Conservation (phyloP, 1,284 basidiomycete species). For the Microstroma glucosiphilum region DNA sequence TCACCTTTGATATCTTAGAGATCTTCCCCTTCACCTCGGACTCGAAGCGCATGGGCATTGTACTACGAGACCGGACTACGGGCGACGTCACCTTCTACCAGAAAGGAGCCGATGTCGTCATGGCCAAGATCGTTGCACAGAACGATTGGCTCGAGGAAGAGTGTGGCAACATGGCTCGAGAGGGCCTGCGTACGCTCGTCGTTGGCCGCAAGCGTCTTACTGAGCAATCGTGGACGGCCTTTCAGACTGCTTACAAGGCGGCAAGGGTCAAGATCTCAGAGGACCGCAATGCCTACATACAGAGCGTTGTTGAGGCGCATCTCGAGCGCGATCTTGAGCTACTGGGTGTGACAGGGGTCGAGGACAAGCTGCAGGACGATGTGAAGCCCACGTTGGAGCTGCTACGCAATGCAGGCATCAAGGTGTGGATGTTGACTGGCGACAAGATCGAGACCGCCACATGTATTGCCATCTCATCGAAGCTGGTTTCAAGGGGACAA, state of each 20-base stretch:
- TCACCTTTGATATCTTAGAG: constrained; percentile 79
- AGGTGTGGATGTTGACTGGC: constrained; percentile 99
- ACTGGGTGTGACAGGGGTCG: constrained; percentile 89
- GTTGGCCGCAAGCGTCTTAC: constrained; percentile 75
- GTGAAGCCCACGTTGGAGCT: constrained; percentile 90
- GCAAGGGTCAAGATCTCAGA: constrained; percentile 64
- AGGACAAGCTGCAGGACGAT: constrained; percentile 96
- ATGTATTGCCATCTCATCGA: constrained; percentile 95
- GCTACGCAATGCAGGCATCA: constrained; percentile 89
- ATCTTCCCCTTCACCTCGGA: constrained; percentile 96
- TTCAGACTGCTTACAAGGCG: constrained; percentile 67
- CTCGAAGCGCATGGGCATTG: constrained; percentile 97
- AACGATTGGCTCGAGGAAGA: constrained; percentile 99
- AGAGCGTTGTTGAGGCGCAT: constrained; percentile 64
- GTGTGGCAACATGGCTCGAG: constrained; percentile 95
- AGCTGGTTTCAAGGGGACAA: constrained; percentile 88
- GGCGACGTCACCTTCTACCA: constrained; percentile 84
- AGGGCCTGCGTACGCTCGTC: constrained; percentile 89
- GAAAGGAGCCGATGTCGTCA: constrained; percentile 96
- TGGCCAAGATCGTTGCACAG: constrained; percentile 85
- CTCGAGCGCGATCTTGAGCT: constrained; percentile 86
- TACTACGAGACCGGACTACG: constrained; percentile 70
- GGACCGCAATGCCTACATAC: constrained; percentile 33
- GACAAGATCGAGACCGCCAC: constrained; percentile 99
- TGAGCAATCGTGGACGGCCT: constrained; percentile 65